A percentile compares a stretch with the other conserved stretches of the same genome.
Evolutionary conservation across 2,329 filamentous ascomycete species (phyloP).

Genomic region (Aspergillus sp.): DNA sequence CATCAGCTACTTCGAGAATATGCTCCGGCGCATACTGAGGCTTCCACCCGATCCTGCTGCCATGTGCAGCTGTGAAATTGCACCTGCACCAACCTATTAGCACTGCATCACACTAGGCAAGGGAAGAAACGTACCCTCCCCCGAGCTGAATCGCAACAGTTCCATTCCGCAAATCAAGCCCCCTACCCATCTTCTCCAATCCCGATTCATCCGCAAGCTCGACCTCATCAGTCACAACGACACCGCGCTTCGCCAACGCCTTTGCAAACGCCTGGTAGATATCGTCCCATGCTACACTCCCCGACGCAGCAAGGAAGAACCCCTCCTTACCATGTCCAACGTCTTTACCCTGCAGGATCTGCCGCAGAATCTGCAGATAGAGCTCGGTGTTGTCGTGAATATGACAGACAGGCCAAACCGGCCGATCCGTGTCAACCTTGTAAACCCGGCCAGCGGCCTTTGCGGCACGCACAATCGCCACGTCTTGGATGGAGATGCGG

Average conservation of each 20-base stretch:
- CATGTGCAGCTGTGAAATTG: constrained; percentile 45
- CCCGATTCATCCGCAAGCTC: constrained; percentile 37
- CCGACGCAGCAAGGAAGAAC: constrained; percentile 53
- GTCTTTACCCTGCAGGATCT: constrained; percentile 43
- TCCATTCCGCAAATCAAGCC: constrained; percentile 33
- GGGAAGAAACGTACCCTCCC: constrained; percentile 41
- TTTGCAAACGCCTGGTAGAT: constrained; percentile 50
- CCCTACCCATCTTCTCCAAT: constrained; percentile 45
- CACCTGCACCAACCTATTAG: constrained; percentile 33
- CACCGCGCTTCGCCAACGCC: constrained; percentile 40
- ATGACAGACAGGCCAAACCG: constrained; percentile 57
- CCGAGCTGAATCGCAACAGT: constrained; percentile 45
- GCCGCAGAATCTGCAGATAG: constrained; percentile 48
- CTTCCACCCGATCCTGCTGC: constrained; percentile 48
- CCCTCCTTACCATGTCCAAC: constrained; percentile 46
- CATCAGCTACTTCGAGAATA: constrained; percentile 48
- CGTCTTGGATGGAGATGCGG: constrained; percentile 52
- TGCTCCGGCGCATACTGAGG: constrained; percentile 45
- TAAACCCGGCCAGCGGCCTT: constrained; percentile 43
- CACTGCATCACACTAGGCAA: not conserved
- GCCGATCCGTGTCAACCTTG: constrained; percentile 39
- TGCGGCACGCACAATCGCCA: constrained; percentile 50
- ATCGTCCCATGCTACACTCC: constrained; percentile 52
- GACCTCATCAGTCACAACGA: constrained; percentile 41
- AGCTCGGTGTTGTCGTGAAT: constrained; percentile 49